Conservation (phyloP, 805 yeast genomes). For the Ascoidea asiatica region DNA sequence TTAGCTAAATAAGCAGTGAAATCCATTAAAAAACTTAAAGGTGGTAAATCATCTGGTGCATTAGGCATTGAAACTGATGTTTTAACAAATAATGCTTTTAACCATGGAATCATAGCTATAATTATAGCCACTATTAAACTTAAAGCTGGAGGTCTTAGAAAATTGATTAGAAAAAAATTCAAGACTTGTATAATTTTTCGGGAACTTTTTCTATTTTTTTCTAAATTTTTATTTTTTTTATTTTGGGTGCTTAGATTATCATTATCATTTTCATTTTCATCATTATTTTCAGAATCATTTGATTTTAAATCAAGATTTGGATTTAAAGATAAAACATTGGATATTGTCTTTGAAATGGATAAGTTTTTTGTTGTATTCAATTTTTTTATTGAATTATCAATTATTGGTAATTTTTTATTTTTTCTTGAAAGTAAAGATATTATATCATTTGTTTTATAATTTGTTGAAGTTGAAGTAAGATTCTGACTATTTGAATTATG, state of each 20-base stretch:
- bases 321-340: too few relatives aligned
- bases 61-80: constrained; percentile 24
- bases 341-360: too few relatives aligned
- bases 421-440: background rate
- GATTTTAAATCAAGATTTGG: background rate
- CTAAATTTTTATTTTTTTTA: constrained; percentile 10
- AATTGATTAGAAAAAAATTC: constrained; percentile 29
- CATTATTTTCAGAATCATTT: constrained; percentile 14
- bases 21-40: constrained; percentile 75
- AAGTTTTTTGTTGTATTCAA: background rate
- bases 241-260: constrained; percentile 13
- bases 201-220: constrained; percentile 13
- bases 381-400: background rate
- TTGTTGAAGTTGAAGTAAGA: background rate
- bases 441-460: background rate
- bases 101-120: constrained; percentile 77
- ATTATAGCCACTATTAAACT: constrained; percentile 50
- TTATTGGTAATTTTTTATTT: background rate
- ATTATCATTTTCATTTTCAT: constrained; percentile 20
- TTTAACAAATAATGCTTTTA: constrained; percentile 51
- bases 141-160: constrained; percentile 56
- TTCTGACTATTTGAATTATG: too few relatives aligned
- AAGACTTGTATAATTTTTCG: constrained; percentile 17
- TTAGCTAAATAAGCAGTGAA: constrained; percentile 65
- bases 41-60: constrained; percentile 83